phyloP scores from a whole-genome alignment of 2,329 filamentous ascomycete genomes.

The Arthrinium phaeospermum region DNA sequence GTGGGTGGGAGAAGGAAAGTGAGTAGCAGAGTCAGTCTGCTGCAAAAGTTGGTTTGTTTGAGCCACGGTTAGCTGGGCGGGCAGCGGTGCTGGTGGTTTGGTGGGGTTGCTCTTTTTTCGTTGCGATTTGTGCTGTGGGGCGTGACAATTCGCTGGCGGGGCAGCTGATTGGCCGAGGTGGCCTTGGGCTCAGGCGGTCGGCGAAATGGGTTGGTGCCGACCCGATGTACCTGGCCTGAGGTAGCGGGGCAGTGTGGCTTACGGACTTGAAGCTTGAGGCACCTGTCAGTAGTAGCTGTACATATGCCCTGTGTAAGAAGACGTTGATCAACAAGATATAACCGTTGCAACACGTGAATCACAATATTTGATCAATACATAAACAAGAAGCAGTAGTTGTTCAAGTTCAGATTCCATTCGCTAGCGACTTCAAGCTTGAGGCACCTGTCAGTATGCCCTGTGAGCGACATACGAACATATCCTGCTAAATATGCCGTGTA shows the following conservation, averaged over 20 bases:
- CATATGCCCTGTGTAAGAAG: no score
- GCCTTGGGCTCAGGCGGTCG: not conserved
- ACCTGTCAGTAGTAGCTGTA: no score
- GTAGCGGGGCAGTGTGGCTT: not conserved
- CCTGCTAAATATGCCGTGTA: no score
- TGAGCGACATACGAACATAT: no score
- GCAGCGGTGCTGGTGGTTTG: constrained; percentile 26
- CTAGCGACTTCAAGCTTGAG: not conserved
- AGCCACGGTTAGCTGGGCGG: not conserved
- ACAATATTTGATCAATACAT: no score
- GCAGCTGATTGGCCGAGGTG: not conserved
- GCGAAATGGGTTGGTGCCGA: not conserved
- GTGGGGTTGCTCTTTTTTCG: constrained; percentile 37
- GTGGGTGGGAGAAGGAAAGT: constrained; percentile 10
- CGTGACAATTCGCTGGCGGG: constrained; percentile 24
- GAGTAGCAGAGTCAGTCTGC: constrained; percentile 21
- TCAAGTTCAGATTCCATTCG: not conserved
- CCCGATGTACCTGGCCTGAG: not conserved
- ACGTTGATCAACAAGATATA: no score
- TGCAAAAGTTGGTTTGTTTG: constrained; percentile 14
- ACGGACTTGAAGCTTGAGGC: not conserved
- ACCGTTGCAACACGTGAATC: no score
- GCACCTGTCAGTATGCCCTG: not conserved
- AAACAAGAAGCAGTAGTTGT: no score
- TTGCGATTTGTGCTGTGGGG: constrained; percentile 35